Evolutionary conservation across 31 red algal genomes (phyloP), one percentile per base, ranked within the genome.

Genomic region (Endocladia muricata): DNA sequence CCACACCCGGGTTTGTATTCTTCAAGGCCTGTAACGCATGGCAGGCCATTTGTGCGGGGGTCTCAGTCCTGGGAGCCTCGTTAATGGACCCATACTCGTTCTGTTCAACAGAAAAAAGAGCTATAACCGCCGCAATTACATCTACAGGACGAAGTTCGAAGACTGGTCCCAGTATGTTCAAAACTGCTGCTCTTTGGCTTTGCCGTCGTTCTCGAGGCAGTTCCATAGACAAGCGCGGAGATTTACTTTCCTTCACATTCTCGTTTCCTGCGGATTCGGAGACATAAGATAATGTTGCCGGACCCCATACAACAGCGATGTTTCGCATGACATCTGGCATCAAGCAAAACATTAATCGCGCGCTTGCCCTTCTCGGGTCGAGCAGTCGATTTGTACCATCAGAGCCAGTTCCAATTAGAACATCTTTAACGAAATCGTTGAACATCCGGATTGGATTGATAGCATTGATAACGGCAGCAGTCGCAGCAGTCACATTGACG

Each of bases 381-480:
- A 77, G 71, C 44, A 81, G 35, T 30, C 73, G 51, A 61, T 70
- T 61, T 39, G 38, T n/a, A 23, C 78, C 86, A 52, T 90, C 86
- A 19, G 78, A 70, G 21, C 74, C 76, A 61, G 54, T 78, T 31
- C 86, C 86, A 64, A 51, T 82, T 6, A 90, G 49, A 30, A 90
- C 78, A 73, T 90, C 86, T 64, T 90, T 90, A 70, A 90, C 86
- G 42, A 90, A 90, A 42, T 90, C 86, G 43, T 90, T 90, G 73
- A 90, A 78, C 86, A 90, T 90, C 59, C 86, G 64, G 11, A 90
- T 38, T 23, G 86, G 86, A 65, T 90, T 90, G 17, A 90, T 77
- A 7, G 86, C 86, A 49, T 81, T 90, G 21, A 90, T 90, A 69
- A 90, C 78, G 2, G 84, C 42, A 1, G 61, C 57, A 22, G 86